These are phyloP conservation scores for Trichoderma simmonsii DNA, from an alignment of 2,329 filamentous ascomycete species.

Conservation along the genomic window DNA sequence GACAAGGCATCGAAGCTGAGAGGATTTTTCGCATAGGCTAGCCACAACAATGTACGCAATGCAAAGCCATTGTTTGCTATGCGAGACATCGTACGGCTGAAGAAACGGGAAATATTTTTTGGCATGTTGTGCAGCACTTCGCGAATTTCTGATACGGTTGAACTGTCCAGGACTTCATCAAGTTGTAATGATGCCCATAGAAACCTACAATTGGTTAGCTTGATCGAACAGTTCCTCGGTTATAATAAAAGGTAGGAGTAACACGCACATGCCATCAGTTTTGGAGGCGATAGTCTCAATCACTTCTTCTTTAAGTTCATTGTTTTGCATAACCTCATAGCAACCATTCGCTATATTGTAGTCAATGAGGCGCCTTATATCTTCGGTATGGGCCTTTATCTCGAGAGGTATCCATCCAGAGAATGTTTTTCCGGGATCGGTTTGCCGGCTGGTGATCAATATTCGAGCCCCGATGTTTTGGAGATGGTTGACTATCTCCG, in stretches of 20 bases:
- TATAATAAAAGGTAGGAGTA: not conserved
- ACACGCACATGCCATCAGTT: not conserved
- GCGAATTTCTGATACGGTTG: too few species aligned
- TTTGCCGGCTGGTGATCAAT: not conserved
- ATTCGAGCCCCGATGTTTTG: not conserved
- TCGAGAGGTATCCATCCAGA: not conserved
- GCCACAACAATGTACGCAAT: not conserved
- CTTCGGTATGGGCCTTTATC: not conserved
- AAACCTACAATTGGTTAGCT: not conserved
- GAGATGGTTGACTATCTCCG: too few species aligned
- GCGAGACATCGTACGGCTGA: not conserved
- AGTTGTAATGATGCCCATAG: not conserved
- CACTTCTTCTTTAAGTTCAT: not conserved
- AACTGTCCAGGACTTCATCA: too few species aligned
- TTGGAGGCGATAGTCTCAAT: not conserved
- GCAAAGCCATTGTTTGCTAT: not conserved
- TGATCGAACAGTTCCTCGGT: too few species aligned
- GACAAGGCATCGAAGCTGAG: not conserved
- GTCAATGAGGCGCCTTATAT: not conserved
- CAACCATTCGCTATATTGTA: not conserved
- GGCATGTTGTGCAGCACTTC: not conserved
- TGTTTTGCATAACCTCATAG: too few species aligned
- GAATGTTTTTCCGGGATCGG: not conserved
- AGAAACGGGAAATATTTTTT: not conserved
- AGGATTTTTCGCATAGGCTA: not conserved